These are phyloP conservation scores for Aurifilum marmelostoma DNA, from an alignment of 2,329 filamentous ascomycete genomes.

Conservation along the genomic window DNA sequence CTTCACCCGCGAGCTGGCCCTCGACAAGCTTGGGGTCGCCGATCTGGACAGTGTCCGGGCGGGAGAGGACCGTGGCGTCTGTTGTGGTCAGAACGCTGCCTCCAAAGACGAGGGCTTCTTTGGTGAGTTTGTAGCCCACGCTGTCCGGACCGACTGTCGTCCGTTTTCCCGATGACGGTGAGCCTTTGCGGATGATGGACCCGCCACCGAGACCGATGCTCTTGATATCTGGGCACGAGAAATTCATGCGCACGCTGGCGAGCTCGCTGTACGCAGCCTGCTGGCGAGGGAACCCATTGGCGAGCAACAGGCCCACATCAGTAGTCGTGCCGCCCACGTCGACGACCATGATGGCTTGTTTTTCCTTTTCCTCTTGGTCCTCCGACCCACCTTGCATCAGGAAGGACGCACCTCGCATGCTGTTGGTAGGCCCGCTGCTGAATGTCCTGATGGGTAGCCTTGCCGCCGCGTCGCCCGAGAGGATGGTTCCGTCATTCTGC, in stretches of 20 bases:
- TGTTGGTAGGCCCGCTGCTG: constrained; percentile 53
- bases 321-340: constrained; percentile 60
- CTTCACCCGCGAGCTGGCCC: constrained; percentile 36
- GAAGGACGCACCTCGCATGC: constrained; percentile 54
- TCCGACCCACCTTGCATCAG: constrained; percentile 46
- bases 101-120: constrained; percentile 51
- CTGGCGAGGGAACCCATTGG: constrained; percentile 52
- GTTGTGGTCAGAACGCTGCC: constrained; percentile 53
- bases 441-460: constrained; percentile 53
- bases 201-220: constrained; percentile 49
- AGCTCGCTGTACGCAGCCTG: constrained; percentile 50
- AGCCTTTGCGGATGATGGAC: constrained; percentile 41
- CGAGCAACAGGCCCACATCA: constrained; percentile 52
- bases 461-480: constrained; percentile 45
- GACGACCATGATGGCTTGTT: constrained; percentile 45
- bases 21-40: constrained; percentile 41
- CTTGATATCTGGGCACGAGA: constrained; percentile 42
- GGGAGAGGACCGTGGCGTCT: constrained; percentile 49
- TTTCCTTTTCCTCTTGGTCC: constrained; percentile 9
- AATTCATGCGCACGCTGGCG: constrained; percentile 50
- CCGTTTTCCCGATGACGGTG: constrained; percentile 29
- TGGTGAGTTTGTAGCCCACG: constrained; percentile 51
- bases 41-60: constrained; percentile 45
- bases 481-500: constrained; percentile 54
- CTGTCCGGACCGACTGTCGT: constrained; percentile 53